phyloP scores from a whole-genome alignment of 768 basidiomycete species.

The Podaxis mareebaensis region DNA sequence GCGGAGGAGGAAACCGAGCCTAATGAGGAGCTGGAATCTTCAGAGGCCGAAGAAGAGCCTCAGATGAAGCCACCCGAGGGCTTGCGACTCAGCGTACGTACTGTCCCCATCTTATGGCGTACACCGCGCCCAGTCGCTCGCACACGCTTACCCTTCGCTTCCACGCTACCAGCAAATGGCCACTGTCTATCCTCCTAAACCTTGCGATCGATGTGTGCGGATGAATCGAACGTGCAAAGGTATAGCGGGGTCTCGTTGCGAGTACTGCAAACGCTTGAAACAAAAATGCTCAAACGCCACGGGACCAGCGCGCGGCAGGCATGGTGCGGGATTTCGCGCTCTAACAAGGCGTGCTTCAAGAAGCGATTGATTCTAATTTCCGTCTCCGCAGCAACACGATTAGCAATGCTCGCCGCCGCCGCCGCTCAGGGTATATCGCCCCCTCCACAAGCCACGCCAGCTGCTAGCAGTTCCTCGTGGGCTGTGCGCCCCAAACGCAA shows the following conservation, averaged over 20 bases:
- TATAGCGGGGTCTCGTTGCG: slow-evolving; percentile 43
- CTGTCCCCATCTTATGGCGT: background rate
- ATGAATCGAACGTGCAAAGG: slow-evolving; percentile 44
- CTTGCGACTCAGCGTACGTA: slow-evolving; percentile 18
- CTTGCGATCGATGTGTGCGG: slow-evolving; percentile 47
- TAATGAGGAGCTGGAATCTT: slow-evolving; percentile 26
- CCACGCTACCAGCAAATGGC: slow-evolving; percentile 22
- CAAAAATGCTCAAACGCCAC: slow-evolving; percentile 49
- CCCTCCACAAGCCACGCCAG: slow-evolving; percentile 13
- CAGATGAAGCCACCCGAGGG: slow-evolving; percentile 25
- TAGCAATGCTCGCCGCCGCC: slow-evolving; percentile 23
- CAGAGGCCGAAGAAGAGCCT: slow-evolving; percentile 10
- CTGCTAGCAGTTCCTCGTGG: slow-evolving; percentile 6
- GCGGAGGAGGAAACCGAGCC: slow-evolving; percentile 31
- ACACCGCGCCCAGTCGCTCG: slow-evolving; percentile 8
- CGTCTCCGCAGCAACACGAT: slow-evolving; percentile 22
- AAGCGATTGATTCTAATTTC: slow-evolving; percentile 22
- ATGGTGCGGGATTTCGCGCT: slow-evolving; percentile 26
- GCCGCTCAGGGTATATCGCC: slow-evolving; percentile 21
- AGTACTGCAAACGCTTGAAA: slow-evolving; percentile 46
- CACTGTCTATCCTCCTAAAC: slow-evolving; percentile 37
- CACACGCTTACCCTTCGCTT: slow-evolving; percentile 13
- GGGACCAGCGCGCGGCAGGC: slow-evolving; percentile 42
- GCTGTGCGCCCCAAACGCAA: slow-evolving; percentile 29
- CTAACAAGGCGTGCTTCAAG: background rate